Conservation (phyloP, 2,329 filamentous ascomycete genomes). For the Diaporthe citrichinensis region DNA sequence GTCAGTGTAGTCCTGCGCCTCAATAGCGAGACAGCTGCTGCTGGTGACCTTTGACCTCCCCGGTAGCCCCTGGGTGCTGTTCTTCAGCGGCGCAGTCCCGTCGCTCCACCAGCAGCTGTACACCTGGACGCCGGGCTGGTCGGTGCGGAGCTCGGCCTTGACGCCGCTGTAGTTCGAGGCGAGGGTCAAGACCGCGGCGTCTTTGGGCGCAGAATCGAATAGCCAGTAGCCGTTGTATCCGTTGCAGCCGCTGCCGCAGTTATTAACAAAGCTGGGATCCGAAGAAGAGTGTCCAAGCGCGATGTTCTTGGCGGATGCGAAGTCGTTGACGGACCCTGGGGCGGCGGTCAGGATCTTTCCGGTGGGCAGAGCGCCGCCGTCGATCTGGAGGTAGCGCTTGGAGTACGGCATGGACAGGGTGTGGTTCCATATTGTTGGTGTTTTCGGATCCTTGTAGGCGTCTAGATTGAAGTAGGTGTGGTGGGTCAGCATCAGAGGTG, state of each 20-base stretch:
- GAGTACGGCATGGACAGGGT: constrained; percentile 75
- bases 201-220: constrained; percentile 57
- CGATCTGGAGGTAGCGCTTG: constrained; percentile 68
- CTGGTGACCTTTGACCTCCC: constrained; percentile 47
- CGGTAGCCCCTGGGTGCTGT: constrained; percentile 65
- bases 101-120: constrained; percentile 76
- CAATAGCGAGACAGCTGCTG: constrained; percentile 81
- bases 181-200: constrained; percentile 65
- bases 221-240: constrained; percentile 78
- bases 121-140: constrained; percentile 79
- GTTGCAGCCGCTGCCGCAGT: constrained; percentile 77
- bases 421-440: constrained; percentile 71
- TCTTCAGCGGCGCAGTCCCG: constrained; percentile 66
- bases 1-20: constrained; percentile 84
- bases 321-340: constrained; percentile 72
- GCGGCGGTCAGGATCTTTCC: constrained; percentile 71
- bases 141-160: constrained; percentile 76
- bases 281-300: constrained; percentile 73
- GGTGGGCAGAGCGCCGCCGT: constrained; percentile 70
- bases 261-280: constrained; percentile 68
- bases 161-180: constrained; percentile 77
- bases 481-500: constrained; percentile 74
- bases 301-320: constrained; percentile 73
- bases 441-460: constrained; percentile 71
- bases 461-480: constrained; percentile 80